Evolutionary conservation across 768 basidiomycete genomes (phyloP), one percentile per base, ranked within the genome.

Genomic region (Lactifluus volemus): DNA sequence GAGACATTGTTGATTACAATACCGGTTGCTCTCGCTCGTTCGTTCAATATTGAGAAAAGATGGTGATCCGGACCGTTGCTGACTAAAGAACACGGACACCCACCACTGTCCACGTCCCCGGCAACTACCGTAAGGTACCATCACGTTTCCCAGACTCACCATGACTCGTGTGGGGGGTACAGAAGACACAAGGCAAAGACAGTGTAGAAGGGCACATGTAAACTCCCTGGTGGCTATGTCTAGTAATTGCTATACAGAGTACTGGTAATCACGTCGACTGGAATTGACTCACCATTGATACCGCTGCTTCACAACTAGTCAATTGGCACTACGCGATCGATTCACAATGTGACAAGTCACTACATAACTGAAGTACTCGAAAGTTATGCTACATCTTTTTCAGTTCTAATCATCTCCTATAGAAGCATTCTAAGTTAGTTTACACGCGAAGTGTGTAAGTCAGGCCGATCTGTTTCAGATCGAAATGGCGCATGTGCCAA

Each of bases 401-500:
- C n/a, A 21, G 32, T n/a, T 19, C 54, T 4, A 42, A 14, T 50
- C 41, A 10, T 41, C n/a, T 42, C 10, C 30, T 11, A 38, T 44
- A 51, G 47, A 34, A n/a, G 2, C 30, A 4, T 19, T 25, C 29
- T 25, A 38, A 11, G 19, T 50, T 48, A 11, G 19, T 50, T 51
- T 51, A 58, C 57, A 58, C 41, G 49, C 41, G 30, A 50, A 34
- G 14, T 50, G 19, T 48, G 39, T 41, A 39, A 32, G 49, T 58
- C 41, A 44, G 19, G 15, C 57, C 41, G 38, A 19, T 25, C 10
- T 50, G 30, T 30, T 34, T 41, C 39, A 30, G 30, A 49, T 30
- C 47, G 6, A 29, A 49, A 25, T 53, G 14, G 59, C 34, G 49
- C 60, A 61, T 49, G 60, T 56, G 49, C 54, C 42, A 44, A 32